Conservation (phyloP, 2,329 filamentous ascomycete genomes). For the Aspergillus niger region DNA sequence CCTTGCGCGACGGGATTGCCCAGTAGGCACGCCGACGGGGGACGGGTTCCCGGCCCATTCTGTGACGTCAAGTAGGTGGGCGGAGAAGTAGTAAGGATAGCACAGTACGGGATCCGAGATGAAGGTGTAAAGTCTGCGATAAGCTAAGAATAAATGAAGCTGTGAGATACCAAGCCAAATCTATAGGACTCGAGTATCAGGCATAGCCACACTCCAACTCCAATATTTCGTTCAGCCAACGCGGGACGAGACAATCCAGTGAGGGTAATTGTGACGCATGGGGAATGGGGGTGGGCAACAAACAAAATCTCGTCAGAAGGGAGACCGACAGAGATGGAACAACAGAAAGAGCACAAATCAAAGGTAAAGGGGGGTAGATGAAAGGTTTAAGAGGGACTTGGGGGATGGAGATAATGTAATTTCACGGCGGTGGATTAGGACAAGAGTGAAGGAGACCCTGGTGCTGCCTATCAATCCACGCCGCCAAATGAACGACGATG, state of each 20-base stretch:
- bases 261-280: background rate
- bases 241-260: background rate
- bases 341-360: background rate
- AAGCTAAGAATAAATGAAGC: background rate
- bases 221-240: background rate
- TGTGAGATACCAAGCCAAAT: background rate
- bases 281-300: background rate
- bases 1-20: slow-evolving; percentile 5
- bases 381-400: background rate
- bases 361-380: background rate
- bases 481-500: too few relatives aligned
- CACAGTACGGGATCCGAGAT: too few relatives aligned
- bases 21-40: background rate
- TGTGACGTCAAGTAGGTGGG: background rate
- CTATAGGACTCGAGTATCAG: background rate
- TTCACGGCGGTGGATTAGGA: background rate
- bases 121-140: too few relatives aligned
- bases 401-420: background rate
- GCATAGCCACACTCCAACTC: background rate
- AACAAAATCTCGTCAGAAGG: too few relatives aligned
- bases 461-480: background rate
- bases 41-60: slow-evolving; percentile 1
- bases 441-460: background rate
- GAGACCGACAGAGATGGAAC: background rate
- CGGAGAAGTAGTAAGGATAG: too few relatives aligned